Conservation (phyloP, 805 yeast species). For the Wickerhamiella allomyrinae region DNA sequence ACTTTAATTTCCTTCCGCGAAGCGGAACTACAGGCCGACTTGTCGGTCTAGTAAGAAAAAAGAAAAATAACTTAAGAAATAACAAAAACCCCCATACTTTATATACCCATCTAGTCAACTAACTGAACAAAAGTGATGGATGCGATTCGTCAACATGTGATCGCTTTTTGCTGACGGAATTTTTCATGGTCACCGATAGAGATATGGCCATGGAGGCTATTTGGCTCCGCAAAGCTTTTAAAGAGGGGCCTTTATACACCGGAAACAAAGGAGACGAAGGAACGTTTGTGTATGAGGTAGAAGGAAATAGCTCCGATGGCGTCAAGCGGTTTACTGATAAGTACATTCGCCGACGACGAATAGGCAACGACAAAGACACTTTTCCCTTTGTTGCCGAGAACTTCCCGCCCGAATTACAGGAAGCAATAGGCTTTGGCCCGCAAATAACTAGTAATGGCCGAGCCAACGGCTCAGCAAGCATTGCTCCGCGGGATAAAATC, state of each 20-base stretch:
- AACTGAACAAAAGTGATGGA: too few species aligned
- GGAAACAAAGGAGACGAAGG: constrained; percentile 14
- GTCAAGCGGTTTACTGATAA: constrained; percentile 70
- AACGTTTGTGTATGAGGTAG: constrained; percentile 9
- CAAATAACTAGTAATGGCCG: background rate
- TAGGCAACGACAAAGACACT: constrained; percentile 59
- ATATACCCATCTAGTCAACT: too few species aligned
- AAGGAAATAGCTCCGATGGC: constrained; percentile 36
- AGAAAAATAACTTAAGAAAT: too few species aligned
- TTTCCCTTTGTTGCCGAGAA: constrained; percentile 60
- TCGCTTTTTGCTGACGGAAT: too few species aligned
- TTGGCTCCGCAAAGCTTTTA: constrained; percentile 7
- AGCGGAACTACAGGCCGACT: too few species aligned
- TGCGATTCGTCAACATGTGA: too few species aligned
- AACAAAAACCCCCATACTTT: too few species aligned
- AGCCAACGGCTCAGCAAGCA: background rate
- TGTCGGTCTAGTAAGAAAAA: too few species aligned
- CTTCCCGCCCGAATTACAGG: constrained; percentile 66
- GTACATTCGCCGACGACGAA: constrained; percentile 54
- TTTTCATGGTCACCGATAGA: too few species aligned
- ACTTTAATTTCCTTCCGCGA: too few species aligned
- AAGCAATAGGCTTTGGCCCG: constrained; percentile 40
- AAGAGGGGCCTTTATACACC: constrained; percentile 17
- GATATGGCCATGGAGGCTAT: constrained; percentile 7
- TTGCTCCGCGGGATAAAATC: background rate